phyloP scores from a whole-genome alignment of 768 basidiomycete species.

The Rhodotorula babjevae region DNA sequence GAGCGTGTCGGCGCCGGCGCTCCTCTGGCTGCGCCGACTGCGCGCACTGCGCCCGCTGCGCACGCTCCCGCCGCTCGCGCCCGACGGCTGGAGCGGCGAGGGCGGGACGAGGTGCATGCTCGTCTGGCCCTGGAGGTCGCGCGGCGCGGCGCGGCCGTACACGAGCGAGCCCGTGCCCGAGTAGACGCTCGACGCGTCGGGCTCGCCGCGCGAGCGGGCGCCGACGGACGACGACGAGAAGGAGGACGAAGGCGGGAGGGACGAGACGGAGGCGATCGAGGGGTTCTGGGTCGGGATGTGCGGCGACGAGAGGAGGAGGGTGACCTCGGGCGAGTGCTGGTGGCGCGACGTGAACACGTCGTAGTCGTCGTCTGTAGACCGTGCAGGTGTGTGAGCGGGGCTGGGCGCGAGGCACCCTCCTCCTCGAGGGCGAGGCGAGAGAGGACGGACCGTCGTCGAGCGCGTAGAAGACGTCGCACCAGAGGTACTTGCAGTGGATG shows the following conservation, averaged over 20 bases:
- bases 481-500: constrained; percentile 37
- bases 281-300: constrained; percentile 37
- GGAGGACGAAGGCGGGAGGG: constrained; percentile 29
- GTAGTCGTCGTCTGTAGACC: constrained; percentile 40
- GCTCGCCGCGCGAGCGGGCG: neutral
- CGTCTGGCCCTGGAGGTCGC: constrained; percentile 4
- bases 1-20: neutral
- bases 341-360: constrained; percentile 33
- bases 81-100: constrained; percentile 1
- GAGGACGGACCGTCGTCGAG: constrained; percentile 39
- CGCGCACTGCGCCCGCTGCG: constrained; percentile 23
- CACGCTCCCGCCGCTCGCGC: constrained; percentile 16
- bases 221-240: constrained; percentile 9
- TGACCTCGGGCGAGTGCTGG: constrained; percentile 21
- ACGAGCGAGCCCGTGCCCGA: constrained; percentile 35
- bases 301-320: constrained; percentile 34
- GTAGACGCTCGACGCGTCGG: constrained; percentile 34
- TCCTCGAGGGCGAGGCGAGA: neutral
- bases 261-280: constrained; percentile 36
- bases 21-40: neutral
- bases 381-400: too few species aligned
- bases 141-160: constrained; percentile 26
- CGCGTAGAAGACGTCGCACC: constrained; percentile 41
- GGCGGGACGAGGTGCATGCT: constrained; percentile 42
- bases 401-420: neutral